phyloP scores from a whole-genome alignment of 192 early-diverging fungal genomes.

The Backusella sp. region DNA sequence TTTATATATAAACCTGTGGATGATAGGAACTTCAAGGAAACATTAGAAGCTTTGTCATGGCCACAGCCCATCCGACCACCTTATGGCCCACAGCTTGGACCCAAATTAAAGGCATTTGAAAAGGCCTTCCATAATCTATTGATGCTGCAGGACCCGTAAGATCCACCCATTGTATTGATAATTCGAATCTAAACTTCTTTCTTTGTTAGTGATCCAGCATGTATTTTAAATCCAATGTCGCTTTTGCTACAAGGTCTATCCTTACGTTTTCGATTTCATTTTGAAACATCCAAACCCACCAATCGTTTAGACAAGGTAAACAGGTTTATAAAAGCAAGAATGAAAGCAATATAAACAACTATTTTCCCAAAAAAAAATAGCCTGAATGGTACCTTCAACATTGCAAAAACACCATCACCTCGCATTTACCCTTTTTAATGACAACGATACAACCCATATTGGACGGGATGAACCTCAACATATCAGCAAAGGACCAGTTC shows the following conservation, averaged over 20 bases:
- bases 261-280: conserved; percentile 71
- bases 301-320: conserved; percentile 71
- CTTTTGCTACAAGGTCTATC: conserved; percentile 60
- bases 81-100: conserved; percentile 24
- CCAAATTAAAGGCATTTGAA: conserved; percentile 13
- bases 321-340: background rate
- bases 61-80: conserved; percentile 16
- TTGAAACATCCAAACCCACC: conserved; percentile 66
- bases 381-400: conserved; percentile 81
- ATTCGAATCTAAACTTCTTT: background rate
- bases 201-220: background rate
- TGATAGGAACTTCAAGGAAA: conserved; percentile 17
- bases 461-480: conserved; percentile 33
- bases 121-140: conserved; percentile 13
- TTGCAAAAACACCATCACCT: conserved; percentile 53
- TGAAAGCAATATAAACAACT: background rate
- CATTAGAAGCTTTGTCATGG: conserved; percentile 16
- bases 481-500: conserved; percentile 69
- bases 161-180: background rate
- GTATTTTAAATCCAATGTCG: conserved; percentile 47
- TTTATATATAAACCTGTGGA: background rate
- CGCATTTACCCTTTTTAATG: conserved; percentile 64
- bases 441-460: conserved; percentile 62
- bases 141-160: conserved; percentile 24
- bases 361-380: conserved; percentile 22